Conservation (phyloP, 2,329 filamentous ascomycete species). For the Diaporthe australafricana region DNA sequence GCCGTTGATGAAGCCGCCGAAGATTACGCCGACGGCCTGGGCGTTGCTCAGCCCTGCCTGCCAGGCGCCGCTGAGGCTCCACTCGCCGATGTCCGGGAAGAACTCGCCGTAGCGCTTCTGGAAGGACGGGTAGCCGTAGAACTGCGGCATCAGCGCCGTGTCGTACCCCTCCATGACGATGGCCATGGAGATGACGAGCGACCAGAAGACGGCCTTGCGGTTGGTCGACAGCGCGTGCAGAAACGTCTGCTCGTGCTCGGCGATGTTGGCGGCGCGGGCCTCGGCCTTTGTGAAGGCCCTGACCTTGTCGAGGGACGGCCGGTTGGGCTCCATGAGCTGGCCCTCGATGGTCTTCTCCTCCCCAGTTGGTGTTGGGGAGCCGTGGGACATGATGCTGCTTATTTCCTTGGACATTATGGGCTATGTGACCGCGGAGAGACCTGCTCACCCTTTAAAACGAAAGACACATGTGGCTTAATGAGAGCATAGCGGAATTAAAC, state of each 20-base stretch:
- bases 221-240: background rate
- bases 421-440: conserved; percentile 4
- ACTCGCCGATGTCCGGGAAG: conserved; percentile 43
- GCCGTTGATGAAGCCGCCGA: conserved; percentile 55
- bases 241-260: conserved; percentile 29
- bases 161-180: conserved; percentile 45
- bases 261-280: conserved; percentile 26
- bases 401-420: conserved; percentile 20
- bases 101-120: conserved; percentile 44
- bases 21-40: conserved; percentile 50
- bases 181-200: conserved; percentile 36
- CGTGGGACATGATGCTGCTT: conserved; percentile 6
- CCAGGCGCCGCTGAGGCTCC: conserved; percentile 52
- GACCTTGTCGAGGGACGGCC: conserved; percentile 23
- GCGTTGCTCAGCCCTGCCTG: conserved; percentile 46
- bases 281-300: conserved; percentile 23
- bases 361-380: background rate
- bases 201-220: conserved; percentile 36
- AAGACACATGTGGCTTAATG: background rate
- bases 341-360: conserved; percentile 8
- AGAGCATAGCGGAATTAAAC: background rate
- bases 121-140: conserved; percentile 47
- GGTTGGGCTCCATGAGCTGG: background rate
- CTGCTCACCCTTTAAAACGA: conserved; percentile 10
- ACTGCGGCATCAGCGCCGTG: conserved; percentile 48